A percentile compares a stretch with the other conserved stretches of the same genome.
These are phyloP conservation scores for Elongisporangium prolatum DNA, from an alignment of 352 stramenopile species.

Conservation along the genomic window DNA sequence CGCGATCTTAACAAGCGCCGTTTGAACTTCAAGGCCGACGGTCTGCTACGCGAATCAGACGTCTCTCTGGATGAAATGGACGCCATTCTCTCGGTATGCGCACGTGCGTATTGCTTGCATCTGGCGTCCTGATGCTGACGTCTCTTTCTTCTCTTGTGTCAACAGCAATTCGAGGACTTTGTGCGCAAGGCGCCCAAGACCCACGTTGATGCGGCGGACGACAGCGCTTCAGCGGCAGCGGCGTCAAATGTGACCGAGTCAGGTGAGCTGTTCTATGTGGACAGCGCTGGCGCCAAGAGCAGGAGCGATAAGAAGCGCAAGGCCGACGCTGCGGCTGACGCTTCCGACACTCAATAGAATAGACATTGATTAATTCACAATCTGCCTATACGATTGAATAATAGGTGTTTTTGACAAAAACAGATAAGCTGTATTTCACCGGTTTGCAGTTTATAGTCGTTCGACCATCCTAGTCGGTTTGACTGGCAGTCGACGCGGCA, in stretches of 20 bases:
- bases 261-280: slow-evolving; percentile 48
- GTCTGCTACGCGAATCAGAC: slow-evolving; percentile 38
- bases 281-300: slow-evolving; percentile 45
- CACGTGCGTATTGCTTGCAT: neutral
- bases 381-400: too few species aligned
- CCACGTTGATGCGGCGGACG: slow-evolving; percentile 8
- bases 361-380: slow-evolving; percentile 1
- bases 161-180: slow-evolving; percentile 42
- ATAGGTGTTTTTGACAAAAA: too few species aligned
- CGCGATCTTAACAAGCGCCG: slow-evolving; percentile 7
- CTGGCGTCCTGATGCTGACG: slow-evolving; percentile 1
- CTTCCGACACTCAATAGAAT: neutral
- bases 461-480: too few species aligned
- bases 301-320: slow-evolving; percentile 30
- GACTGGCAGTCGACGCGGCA: too few species aligned
- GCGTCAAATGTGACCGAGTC: too few species aligned
- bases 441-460: too few species aligned
- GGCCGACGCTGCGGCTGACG: slow-evolving; percentile 8
- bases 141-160: slow-evolving; percentile 3
- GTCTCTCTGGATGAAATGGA: slow-evolving; percentile 35
- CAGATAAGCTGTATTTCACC: too few species aligned
- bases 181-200: slow-evolving; percentile 23
- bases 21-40: slow-evolving; percentile 35
- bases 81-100: slow-evolving; percentile 38
- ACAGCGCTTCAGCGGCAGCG: neutral